A percentile compares a stretch with the other conserved stretches of the same genome.
These are phyloP conservation scores for Chrysosporium queenslandicum DNA, from an alignment of 2,329 filamentous ascomycete species.

Conservation along the genomic window DNA sequence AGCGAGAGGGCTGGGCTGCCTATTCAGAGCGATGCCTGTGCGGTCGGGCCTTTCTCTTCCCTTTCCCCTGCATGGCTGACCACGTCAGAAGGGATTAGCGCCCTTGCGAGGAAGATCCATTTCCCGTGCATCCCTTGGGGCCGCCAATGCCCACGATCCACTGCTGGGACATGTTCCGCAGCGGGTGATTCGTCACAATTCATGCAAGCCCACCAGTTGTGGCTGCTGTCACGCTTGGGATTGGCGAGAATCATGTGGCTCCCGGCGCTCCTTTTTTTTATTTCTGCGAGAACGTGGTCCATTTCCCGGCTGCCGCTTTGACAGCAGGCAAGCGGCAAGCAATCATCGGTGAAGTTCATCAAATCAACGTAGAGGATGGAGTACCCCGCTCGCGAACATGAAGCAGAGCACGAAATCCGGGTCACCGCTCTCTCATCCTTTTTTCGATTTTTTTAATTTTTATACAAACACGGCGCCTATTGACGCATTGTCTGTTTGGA, in stretches of 20 bases:
- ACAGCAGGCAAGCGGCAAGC: slow-evolving; percentile 4
- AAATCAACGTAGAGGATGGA: slow-evolving; percentile 1
- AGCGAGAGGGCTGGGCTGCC: neutral
- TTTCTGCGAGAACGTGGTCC: neutral
- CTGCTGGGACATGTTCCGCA: neutral
- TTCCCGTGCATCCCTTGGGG: neutral
- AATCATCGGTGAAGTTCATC: slow-evolving; percentile 9
- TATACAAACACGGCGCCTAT: neutral
- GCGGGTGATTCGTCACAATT: slow-evolving; percentile 3
- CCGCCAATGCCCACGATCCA: neutral
- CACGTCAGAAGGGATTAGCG: neutral
- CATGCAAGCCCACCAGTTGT: neutral
- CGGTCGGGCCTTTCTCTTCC: neutral
- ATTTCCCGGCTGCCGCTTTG: neutral
- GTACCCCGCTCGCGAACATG: slow-evolving; percentile 8
- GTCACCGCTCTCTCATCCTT: slow-evolving; percentile 7
- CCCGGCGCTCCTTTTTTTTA: neutral
- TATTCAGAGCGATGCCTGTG: no score
- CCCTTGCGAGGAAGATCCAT: slow-evolving; percentile 2
- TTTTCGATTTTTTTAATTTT: neutral
- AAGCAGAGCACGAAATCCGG: neutral
- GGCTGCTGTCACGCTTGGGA: slow-evolving; percentile 8
- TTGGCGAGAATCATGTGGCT: slow-evolving; percentile 10
- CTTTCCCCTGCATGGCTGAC: neutral
- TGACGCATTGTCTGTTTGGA: neutral